phyloP scores from a whole-genome alignment of 768 basidiomycete species.

The Auriscalpium orientale region DNA sequence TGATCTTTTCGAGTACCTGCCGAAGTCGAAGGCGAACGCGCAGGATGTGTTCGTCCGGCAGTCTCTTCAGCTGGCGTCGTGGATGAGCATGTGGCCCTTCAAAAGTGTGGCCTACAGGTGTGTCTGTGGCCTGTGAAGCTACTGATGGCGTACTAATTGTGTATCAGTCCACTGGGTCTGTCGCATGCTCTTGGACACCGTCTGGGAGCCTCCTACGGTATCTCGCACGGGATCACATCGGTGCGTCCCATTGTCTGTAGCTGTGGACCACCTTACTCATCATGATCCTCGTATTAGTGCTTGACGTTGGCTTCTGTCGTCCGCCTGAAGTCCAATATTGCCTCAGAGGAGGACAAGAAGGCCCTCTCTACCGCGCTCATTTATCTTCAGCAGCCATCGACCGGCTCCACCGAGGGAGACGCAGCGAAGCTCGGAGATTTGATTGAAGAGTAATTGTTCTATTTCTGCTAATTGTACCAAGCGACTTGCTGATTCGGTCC shows the following conservation, averaged over 20 bases:
- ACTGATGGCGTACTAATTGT: background rate
- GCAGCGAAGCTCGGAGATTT: conserved; percentile 42
- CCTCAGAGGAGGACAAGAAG: conserved; percentile 55
- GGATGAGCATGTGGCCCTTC: conserved; percentile 75
- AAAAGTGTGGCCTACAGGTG: conserved; percentile 51
- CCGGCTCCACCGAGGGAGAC: conserved; percentile 60
- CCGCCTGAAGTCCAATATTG: conserved; percentile 47
- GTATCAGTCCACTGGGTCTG: conserved; percentile 53
- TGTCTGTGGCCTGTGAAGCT: background rate
- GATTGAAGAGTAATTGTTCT: conserved; percentile 42
- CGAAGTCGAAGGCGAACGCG: conserved; percentile 53
- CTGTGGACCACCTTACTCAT: background rate
- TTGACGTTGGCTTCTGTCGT: conserved; percentile 64
- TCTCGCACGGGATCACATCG: conserved; percentile 82
- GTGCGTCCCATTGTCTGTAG: conserved; percentile 30
- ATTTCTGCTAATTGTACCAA: too few species aligned
- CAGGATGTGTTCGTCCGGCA: conserved; percentile 51
- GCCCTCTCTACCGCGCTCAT: conserved; percentile 48
- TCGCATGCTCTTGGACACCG: conserved; percentile 72
- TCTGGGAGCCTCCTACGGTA: conserved; percentile 63
- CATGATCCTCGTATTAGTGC: conserved; percentile 39
- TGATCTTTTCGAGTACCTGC: conserved; percentile 70
- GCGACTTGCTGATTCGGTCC: background rate
- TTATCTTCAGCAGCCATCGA: conserved; percentile 52
- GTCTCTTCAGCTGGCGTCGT: conserved; percentile 64